phyloP scores from a whole-genome alignment of 2,329 filamentous ascomycete genomes.

The Nemania serpens region DNA sequence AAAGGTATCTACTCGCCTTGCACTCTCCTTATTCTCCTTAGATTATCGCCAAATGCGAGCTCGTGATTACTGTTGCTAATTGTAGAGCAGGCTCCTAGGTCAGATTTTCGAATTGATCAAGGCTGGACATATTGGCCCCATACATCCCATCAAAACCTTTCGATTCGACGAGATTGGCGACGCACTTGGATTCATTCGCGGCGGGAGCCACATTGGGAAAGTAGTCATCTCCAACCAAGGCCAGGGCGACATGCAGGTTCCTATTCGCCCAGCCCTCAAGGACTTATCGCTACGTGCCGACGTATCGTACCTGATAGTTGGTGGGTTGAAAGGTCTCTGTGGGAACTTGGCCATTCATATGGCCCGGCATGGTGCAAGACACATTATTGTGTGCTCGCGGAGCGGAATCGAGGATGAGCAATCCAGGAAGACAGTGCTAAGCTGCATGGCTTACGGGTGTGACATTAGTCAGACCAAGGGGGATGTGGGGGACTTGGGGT shows the following conservation, averaged over 20 bases:
- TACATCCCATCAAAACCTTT: neutral
- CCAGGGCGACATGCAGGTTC: slow-evolving; percentile 28
- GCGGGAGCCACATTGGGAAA: slow-evolving; percentile 43
- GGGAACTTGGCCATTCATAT: slow-evolving; percentile 42
- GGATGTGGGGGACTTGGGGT: neutral
- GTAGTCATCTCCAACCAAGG: slow-evolving; percentile 39
- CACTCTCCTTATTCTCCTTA: no score
- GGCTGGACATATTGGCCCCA: neutral
- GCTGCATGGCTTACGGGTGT: neutral
- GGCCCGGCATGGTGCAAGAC: slow-evolving; percentile 40
- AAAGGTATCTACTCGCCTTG: no score
- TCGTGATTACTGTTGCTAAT: no score
- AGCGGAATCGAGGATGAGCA: slow-evolving; percentile 27
- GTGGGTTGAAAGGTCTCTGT: slow-evolving; percentile 46
- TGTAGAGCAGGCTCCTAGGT: neutral
- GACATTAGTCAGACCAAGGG: neutral
- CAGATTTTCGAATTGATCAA: slow-evolving; percentile 1
- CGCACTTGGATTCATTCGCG: neutral
- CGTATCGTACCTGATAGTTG: slow-evolving; percentile 44
- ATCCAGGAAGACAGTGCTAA: neutral
- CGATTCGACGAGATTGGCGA: neutral
- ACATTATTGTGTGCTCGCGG: slow-evolving; percentile 33
- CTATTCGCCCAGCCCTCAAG: slow-evolving; percentile 26
- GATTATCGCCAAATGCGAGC: no score
- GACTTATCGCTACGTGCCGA: slow-evolving; percentile 31